Conservation (phyloP, 129 eudicot species). For the Flaveria ramosissima region DNA sequence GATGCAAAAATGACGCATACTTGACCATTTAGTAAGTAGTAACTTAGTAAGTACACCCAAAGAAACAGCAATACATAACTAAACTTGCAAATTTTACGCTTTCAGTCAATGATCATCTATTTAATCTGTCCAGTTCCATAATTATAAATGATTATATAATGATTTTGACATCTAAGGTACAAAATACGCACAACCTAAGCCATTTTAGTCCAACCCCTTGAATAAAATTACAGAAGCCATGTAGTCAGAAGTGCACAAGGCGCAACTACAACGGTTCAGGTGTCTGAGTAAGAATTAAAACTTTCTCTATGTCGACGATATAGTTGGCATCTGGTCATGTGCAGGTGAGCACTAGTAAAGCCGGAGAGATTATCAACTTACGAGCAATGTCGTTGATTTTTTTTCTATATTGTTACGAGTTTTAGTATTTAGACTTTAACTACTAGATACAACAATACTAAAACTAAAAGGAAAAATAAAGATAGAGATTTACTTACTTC, state of each 20-base stretch:
- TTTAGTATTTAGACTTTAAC: background rate
- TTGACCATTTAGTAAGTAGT: background rate
- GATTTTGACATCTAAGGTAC: background rate
- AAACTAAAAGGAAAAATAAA: background rate
- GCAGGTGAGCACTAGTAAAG: background rate
- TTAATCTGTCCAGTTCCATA: background rate
- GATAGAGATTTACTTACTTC: slow-evolving; percentile 52
- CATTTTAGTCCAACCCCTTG: background rate
- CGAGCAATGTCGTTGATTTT: background rate
- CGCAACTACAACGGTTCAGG: background rate
- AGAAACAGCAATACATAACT: no score
- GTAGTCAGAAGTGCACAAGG: background rate
- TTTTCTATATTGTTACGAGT: background rate
- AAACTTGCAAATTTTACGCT: background rate
- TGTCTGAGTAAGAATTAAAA: no score
- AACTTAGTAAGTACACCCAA: no score
- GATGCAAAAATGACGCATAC: background rate
- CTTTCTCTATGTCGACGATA: background rate
- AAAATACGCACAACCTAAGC: background rate
- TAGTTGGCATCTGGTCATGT: background rate
- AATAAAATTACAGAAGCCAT: background rate
- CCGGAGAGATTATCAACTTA: background rate
- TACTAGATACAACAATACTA: background rate
- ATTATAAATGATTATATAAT: background rate
- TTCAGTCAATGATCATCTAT: background rate